phyloP scores from a whole-genome alignment of 352 stramenopile species.

The Phytopythium chamaehyphon region DNA sequence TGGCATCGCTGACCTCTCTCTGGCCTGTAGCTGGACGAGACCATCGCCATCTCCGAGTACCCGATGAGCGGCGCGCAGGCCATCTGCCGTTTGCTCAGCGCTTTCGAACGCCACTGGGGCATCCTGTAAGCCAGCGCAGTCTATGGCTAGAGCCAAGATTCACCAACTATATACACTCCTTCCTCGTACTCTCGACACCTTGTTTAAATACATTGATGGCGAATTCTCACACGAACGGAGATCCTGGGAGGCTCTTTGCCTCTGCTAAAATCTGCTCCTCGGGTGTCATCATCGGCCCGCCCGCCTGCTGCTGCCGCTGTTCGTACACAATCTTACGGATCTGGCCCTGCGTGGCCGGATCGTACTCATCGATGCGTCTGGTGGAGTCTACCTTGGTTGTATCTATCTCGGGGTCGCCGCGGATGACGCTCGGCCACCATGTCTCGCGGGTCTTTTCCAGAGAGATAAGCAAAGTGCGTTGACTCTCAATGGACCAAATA shows the following conservation, averaged over 20 bases:
- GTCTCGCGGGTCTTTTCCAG: slow-evolving; percentile 97
- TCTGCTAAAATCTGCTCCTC: slow-evolving; percentile 93
- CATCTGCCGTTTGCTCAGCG: slow-evolving; percentile 95
- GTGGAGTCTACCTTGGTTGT: slow-evolving; percentile 96
- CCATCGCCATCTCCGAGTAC: slow-evolving; percentile 98
- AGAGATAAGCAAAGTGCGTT: slow-evolving; percentile 73
- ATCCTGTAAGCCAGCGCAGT: slow-evolving; percentile 88
- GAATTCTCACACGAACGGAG: slow-evolving; percentile 21
- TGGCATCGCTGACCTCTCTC: slow-evolving; percentile 9
- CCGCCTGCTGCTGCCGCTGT: slow-evolving; percentile 91
- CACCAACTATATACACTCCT: background rate
- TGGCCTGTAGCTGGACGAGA: slow-evolving; percentile 89
- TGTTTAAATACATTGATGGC: background rate
- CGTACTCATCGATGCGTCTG: slow-evolving; percentile 95
- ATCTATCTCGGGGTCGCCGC: slow-evolving; percentile 95
- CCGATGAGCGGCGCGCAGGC: slow-evolving; percentile 96
- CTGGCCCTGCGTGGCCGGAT: slow-evolving; percentile 95
- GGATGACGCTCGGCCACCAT: slow-evolving; percentile 96
- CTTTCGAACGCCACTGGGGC: slow-evolving; percentile 98
- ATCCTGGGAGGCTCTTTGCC: slow-evolving; percentile 76
- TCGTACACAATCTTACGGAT: slow-evolving; percentile 99
- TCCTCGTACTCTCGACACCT: background rate
- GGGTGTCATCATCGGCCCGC: slow-evolving; percentile 86
- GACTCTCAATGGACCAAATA: slow-evolving; percentile 94
- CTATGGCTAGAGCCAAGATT: no score